phyloP scores from a whole-genome alignment of 192 early-diverging fungal species.

The Backusella morwellensis region DNA sequence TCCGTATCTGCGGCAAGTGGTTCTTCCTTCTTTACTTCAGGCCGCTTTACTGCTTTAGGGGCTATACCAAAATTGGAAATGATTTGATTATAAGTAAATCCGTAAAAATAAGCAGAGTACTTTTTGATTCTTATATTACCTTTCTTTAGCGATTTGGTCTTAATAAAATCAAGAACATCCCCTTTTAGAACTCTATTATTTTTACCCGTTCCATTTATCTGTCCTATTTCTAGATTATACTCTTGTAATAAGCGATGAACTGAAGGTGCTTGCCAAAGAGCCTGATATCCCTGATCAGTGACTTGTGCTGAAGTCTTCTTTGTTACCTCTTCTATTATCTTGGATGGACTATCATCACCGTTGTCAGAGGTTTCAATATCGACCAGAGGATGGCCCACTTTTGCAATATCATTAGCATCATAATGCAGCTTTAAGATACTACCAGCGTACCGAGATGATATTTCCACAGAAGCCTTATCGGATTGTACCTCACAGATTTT shows the following conservation, averaged over 20 bases:
- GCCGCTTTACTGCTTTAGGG: background rate
- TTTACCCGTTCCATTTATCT: slow-evolving; percentile 80
- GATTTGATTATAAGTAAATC: background rate
- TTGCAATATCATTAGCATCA: slow-evolving; percentile 84
- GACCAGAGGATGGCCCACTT: slow-evolving; percentile 80
- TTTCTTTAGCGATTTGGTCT: background rate
- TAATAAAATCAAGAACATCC: slow-evolving; percentile 70
- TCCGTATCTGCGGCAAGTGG: background rate
- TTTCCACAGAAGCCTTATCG: slow-evolving; percentile 99
- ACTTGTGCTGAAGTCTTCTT: background rate
- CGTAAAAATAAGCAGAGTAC: too few relatives aligned
- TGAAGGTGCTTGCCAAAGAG: slow-evolving; percentile 77
- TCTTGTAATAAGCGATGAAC: slow-evolving; percentile 88
- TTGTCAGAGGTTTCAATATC: slow-evolving; percentile 35
- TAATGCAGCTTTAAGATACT: slow-evolving; percentile 79
- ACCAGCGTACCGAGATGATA: slow-evolving; percentile 93
- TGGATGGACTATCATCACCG: background rate
- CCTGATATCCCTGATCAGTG: background rate
- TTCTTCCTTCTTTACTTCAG: background rate
- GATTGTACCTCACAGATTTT: slow-evolving; percentile 97
- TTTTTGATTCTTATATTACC: background rate
- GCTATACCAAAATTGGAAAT: background rate
- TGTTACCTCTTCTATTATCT: background rate
- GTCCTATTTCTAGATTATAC: slow-evolving; percentile 66
- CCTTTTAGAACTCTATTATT: slow-evolving; percentile 85